These are phyloP conservation scores for Paraleonurus japonicus DNA, from an alignment of 257 asterid genomes.

Conservation along the genomic window DNA sequence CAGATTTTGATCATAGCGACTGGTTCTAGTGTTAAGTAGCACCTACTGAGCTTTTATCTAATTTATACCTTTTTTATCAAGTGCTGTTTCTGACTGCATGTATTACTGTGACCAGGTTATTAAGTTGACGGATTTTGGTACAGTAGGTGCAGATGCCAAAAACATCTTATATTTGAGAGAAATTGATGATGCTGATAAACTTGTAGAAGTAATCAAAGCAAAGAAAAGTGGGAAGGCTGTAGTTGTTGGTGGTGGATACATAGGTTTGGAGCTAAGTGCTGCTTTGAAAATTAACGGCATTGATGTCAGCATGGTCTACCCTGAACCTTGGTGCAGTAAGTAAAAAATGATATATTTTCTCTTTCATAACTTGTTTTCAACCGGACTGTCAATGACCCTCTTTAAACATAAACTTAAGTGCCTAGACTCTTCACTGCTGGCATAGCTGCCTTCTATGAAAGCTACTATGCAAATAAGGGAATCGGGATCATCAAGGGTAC, in stretches of 20 bases:
- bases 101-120: slow-evolving; percentile 55
- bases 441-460: slow-evolving; percentile 92
- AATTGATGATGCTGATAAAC: slow-evolving; percentile 87
- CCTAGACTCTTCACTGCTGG: slow-evolving; percentile 89
- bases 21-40: slow-evolving; percentile 70
- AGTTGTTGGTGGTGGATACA: slow-evolving; percentile 96
- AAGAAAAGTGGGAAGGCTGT: slow-evolving; percentile 83
- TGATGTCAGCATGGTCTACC: slow-evolving; percentile 90
- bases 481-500: slow-evolving; percentile 87
- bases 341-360: slow-evolving; percentile 23
- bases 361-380: not conserved
- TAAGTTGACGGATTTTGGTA: slow-evolving; percentile 77
- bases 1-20: slow-evolving; percentile 71
- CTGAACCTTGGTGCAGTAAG: slow-evolving; percentile 99
- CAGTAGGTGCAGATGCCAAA: slow-evolving; percentile 83
- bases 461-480: slow-evolving; percentile 81
- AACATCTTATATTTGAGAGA: slow-evolving; percentile 87
- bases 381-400: slow-evolving; percentile 6
- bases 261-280: slow-evolving; percentile 95
- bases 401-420: slow-evolving; percentile 51
- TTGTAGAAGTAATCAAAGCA: slow-evolving; percentile 75
- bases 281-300: slow-evolving; percentile 67
- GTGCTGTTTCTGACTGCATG: slow-evolving; percentile 24
- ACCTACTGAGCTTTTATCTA: not conserved
- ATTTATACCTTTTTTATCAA: not conserved